These are phyloP conservation scores for Polyporus arcularius DNA, from an alignment of 768 basidiomycete genomes.

Conservation along the genomic window DNA sequence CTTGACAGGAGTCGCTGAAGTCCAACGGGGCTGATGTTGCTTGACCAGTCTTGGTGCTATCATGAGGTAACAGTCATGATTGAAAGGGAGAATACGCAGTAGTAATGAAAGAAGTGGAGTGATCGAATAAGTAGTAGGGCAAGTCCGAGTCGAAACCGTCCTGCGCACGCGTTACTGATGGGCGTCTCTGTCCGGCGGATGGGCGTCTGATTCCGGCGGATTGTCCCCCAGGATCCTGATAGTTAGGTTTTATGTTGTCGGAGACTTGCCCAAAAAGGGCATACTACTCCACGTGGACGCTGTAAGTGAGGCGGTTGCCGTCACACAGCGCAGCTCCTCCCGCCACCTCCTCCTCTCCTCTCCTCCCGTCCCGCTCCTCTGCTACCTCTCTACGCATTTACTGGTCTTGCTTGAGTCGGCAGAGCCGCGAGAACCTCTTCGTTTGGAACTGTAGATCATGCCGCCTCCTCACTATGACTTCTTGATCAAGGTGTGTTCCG, in stretches of 20 bases:
- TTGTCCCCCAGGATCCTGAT: no score
- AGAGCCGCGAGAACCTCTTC: neutral
- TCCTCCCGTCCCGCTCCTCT: neutral
- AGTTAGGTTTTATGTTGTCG: slow-evolving; percentile 5
- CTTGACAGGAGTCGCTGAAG: no score
- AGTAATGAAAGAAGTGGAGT: no score
- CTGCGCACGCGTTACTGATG: no score
- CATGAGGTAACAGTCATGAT: no score
- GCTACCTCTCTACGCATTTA: neutral
- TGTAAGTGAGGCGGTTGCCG: slow-evolving; percentile 17
- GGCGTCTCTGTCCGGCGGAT: no score
- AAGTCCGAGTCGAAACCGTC: no score
- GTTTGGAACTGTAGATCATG: slow-evolving; percentile 43
- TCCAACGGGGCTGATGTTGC: no score
- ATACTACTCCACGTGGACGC: slow-evolving; percentile 8
- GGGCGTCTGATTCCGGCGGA: no score
- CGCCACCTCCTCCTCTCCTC: slow-evolving; percentile 9
- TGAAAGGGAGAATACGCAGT: no score
- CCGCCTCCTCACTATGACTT: slow-evolving; percentile 97
- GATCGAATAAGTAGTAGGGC: no score
- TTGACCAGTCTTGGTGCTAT: no score
- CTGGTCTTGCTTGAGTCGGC: neutral
- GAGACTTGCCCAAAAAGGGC: neutral
- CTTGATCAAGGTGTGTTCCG: slow-evolving; percentile 77
- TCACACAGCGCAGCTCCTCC: slow-evolving; percentile 13